Base-by-base conservation (phyloP, 148 eudicot species). In the Camellia japonica region DNA sequence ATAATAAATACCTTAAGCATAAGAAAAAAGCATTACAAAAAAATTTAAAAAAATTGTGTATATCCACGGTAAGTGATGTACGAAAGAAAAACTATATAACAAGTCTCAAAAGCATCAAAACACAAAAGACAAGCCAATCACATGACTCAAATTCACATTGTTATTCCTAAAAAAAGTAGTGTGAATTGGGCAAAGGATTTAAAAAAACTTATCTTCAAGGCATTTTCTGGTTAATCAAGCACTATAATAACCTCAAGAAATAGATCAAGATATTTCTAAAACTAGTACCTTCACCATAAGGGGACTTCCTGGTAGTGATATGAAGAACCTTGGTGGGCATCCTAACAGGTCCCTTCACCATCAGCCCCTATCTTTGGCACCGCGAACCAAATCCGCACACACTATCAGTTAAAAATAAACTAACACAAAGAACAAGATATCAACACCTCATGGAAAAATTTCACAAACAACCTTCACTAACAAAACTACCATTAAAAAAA, bases 291-390 rank as follows among this genome's bases (percentile, higher is more conserved):
- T 95, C 98, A 82, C 98, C 98, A 86, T 97, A 93, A 2, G 97
- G 98, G 59, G 97, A 71, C 83, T 95, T 95, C 88, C 97, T 88
- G 5, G 98, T 95, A 13, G 98, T 95, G 67, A 95, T 92, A 78
- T 82, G 82, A 30, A 95, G 88, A 80, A 95, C 98, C 92, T 95
- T 95, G 78, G 97, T 95, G 10, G 98, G 98, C 86, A 95, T 93
- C 75, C 98, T 93, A 11, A 95, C 97, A 11, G 98, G 98, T 81
- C 97, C 98, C 93, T 95, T 95, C 20, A 93, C 98, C 79, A 92
- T 90, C n/a, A 95, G 88, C n/a, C 71, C 85, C 90, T 95, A 74
- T 95, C 98, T 91, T 95, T 91, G 38, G 97, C 97, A 76, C 98
- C 97, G 3, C 94, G 91, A 51, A 95, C 91, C 88, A 95, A 84